Conservation (phyloP, 768 basidiomycete genomes). For the Holtermanniella nyarrowii region DNA sequence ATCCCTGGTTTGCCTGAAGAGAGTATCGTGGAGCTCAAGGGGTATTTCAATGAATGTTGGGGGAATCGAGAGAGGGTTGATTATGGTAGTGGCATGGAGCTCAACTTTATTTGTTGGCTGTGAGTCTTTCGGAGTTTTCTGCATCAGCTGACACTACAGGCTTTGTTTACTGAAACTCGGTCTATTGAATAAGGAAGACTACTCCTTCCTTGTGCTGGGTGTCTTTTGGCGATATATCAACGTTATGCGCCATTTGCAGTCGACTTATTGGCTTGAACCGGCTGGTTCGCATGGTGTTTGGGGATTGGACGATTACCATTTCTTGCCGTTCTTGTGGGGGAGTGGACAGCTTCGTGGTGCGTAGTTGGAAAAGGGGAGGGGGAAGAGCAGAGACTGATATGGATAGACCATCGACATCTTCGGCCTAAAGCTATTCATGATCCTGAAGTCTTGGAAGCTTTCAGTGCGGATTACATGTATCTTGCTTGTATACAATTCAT, state of each 20-base stretch:
- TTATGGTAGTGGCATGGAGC: slow-evolving; percentile 99
- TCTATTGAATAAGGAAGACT: slow-evolving; percentile 55
- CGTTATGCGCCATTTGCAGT: slow-evolving; percentile 60
- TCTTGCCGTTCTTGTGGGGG: slow-evolving; percentile 61
- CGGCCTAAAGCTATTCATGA: slow-evolving; percentile 88
- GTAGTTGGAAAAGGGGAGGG: not conserved
- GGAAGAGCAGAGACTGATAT: not conserved
- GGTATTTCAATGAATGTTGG: slow-evolving; percentile 80
- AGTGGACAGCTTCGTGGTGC: slow-evolving; percentile 34
- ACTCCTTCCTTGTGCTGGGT: slow-evolving; percentile 61
- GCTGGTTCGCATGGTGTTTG: slow-evolving; percentile 99
- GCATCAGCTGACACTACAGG: slow-evolving; percentile 47
- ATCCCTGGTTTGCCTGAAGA: slow-evolving; percentile 53
- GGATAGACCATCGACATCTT: slow-evolving; percentile 72
- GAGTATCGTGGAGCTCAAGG: slow-evolving; percentile 58
- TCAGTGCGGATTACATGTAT: slow-evolving; percentile 88
- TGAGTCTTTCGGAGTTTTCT: slow-evolving; percentile 47
- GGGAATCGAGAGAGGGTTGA: slow-evolving; percentile 86
- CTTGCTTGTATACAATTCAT: slow-evolving; percentile 92
- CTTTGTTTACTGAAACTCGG: slow-evolving; percentile 67
- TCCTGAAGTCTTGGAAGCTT: slow-evolving; percentile 80
- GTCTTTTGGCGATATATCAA: slow-evolving; percentile 73
- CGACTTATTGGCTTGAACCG: slow-evolving; percentile 93
- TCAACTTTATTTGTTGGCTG: slow-evolving; percentile 96
- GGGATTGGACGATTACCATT: slow-evolving; percentile 95